phyloP scores from a whole-genome alignment of 345 rosid genomes.

The Acer campestre region DNA sequence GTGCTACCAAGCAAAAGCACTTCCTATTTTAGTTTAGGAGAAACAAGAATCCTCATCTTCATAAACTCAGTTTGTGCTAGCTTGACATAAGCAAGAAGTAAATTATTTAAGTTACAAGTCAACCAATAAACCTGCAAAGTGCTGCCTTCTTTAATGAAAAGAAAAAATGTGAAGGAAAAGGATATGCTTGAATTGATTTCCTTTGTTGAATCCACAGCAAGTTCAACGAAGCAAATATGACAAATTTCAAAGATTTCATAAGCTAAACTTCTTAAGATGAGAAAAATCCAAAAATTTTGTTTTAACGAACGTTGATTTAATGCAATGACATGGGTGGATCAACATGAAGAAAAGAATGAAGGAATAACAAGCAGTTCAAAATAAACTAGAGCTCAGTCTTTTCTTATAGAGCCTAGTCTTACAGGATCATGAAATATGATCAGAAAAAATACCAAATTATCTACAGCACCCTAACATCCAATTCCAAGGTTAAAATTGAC shows the following conservation, averaged over 20 bases:
- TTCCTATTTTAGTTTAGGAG: not conserved
- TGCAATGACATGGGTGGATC: not conserved
- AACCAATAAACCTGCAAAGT: not conserved
- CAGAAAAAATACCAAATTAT: too few species aligned
- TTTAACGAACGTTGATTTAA: not conserved
- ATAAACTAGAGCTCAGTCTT: not conserved
- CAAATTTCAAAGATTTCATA: not conserved
- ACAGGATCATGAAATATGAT: not conserved
- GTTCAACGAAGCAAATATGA: not conserved
- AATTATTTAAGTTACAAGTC: not conserved
- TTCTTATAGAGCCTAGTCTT: not conserved
- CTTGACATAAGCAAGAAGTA: not conserved
- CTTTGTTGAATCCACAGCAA: not conserved
- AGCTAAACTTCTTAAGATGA: not conserved
- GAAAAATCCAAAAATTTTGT: not conserved
- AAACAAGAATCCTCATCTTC: not conserved
- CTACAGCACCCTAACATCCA: not conserved
- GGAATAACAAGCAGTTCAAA: not conserved
- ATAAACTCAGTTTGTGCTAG: too few species aligned
- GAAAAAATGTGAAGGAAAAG: not conserved
- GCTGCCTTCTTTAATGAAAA: not conserved
- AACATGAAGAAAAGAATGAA: not conserved
- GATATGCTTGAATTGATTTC: not conserved
- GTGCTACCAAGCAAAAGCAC: too few species aligned
- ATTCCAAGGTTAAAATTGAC: too few species aligned